phyloP scores from a whole-genome alignment of 2,329 filamentous ascomycete species.

The Venturia pyrina region DNA sequence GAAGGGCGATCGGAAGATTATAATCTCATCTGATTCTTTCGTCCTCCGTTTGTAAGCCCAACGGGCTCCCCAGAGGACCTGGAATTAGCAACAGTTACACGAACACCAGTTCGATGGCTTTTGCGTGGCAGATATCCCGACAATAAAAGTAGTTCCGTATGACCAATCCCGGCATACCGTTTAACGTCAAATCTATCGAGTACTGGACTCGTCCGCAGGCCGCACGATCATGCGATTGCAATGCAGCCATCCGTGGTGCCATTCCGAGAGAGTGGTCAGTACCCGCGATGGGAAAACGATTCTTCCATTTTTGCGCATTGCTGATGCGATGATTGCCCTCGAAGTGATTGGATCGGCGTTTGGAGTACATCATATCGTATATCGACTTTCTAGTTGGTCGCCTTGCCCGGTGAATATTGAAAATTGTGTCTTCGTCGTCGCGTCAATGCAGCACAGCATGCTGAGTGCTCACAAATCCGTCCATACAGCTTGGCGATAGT shows the following conservation, averaged over 20 bases:
- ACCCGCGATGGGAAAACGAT: neutral
- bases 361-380: neutral
- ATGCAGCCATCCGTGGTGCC: conserved; percentile 1
- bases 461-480: neutral
- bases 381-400: neutral
- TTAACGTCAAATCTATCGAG: conserved; percentile 3
- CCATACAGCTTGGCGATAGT: neutral
- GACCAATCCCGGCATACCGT: neutral
- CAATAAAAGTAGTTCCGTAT: neutral
- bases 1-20: neutral
- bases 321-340: neutral
- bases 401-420: neutral
- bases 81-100: conserved; percentile 4
- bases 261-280: neutral
- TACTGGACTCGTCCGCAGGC: neutral
- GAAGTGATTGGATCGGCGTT: neutral
- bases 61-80: neutral
- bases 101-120: neutral
- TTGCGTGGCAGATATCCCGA: neutral
- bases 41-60: too few relatives aligned
- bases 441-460: neutral
- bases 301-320: neutral
- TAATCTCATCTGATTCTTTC: neutral
- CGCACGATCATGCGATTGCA: neutral
- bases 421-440: neutral